phyloP scores from a whole-genome alignment of 2,329 filamentous ascomycete species.

The Aureobasidium melanogenum region DNA sequence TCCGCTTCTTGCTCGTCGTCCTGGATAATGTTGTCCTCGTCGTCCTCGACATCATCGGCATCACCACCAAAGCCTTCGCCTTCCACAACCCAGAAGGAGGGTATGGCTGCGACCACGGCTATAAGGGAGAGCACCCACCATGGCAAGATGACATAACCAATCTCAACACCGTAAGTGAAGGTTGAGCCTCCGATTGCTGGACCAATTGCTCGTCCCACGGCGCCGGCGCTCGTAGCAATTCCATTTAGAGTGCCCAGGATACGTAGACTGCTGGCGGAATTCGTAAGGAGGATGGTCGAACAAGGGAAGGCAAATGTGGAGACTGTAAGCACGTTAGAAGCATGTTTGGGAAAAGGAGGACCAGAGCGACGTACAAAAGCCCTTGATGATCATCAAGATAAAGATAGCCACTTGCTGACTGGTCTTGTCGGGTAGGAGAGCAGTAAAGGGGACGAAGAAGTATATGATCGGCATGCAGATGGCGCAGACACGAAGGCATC shows the following conservation, averaged over 20 bases:
- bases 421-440: conserved; percentile 45
- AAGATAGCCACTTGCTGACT: conserved; percentile 55
- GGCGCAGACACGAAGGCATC: conserved; percentile 60
- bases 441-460: conserved; percentile 71
- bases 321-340: conserved; percentile 18
- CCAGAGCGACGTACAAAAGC: conserved; percentile 38
- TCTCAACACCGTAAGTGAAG: conserved; percentile 68
- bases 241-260: conserved; percentile 87
- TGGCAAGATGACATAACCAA: conserved; percentile 67
- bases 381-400: conserved; percentile 62
- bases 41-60: conserved; percentile 24
- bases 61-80: conserved; percentile 55
- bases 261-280: conserved; percentile 65
- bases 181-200: conserved; percentile 64
- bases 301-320: conserved; percentile 85
- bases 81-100: conserved; percentile 65
- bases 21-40: conserved; percentile 25
- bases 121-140: conserved; percentile 70
- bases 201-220: conserved; percentile 68
- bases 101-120: conserved; percentile 56
- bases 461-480: conserved; percentile 66
- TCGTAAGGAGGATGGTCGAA: conserved; percentile 82
- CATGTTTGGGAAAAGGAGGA: too few relatives aligned
- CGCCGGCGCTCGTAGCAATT: conserved; percentile 74
- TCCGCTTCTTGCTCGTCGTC: conserved; percentile 23